These are phyloP conservation scores for Musa troglodytarum DNA, from an alignment of 176 grass and related monocot species.

Conservation along the genomic window DNA sequence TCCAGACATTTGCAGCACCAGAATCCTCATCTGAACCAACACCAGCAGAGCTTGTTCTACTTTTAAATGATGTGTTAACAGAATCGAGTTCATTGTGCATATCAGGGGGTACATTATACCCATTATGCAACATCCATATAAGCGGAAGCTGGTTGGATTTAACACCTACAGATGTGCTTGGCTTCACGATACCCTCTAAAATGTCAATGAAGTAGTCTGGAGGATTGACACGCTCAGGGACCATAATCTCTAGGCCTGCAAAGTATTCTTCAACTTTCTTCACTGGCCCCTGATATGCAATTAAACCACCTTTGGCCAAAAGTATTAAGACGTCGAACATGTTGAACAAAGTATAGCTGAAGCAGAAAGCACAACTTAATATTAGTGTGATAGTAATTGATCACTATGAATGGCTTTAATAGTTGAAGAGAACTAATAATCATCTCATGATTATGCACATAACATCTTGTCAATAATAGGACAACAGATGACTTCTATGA, in stretches of 20 bases:
- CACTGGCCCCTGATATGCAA: constrained; percentile 60
- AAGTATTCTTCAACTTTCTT: constrained; percentile 65
- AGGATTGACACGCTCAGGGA: constrained; percentile 64
- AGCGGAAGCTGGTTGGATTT: constrained; percentile 42
- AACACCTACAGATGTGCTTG: constrained; percentile 31
- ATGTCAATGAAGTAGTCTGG: constrained; percentile 80
- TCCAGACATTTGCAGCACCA: constrained; percentile 17
- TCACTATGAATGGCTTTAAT: neutral
- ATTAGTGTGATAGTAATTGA: neutral
- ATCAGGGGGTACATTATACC: constrained; percentile 52
- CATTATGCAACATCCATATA: constrained; percentile 56
- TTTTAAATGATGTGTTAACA: constrained; percentile 25
- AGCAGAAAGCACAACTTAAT: neutral
- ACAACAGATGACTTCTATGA: neutral
- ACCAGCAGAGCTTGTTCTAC: constrained; percentile 10
- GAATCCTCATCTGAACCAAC: constrained; percentile 32
- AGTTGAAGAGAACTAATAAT: neutral
- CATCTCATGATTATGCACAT: neutral
- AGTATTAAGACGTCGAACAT: constrained; percentile 89
- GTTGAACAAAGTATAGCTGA: constrained; percentile 69
- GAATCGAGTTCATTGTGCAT: constrained; percentile 55
- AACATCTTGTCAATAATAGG: no score
- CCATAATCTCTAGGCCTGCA: constrained; percentile 43
- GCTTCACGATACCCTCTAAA: constrained; percentile 59
- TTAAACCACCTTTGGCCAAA: constrained; percentile 61